phyloP scores from a whole-genome alignment of 345 rosid species.

The Microthlaspi erraticum region DNA sequence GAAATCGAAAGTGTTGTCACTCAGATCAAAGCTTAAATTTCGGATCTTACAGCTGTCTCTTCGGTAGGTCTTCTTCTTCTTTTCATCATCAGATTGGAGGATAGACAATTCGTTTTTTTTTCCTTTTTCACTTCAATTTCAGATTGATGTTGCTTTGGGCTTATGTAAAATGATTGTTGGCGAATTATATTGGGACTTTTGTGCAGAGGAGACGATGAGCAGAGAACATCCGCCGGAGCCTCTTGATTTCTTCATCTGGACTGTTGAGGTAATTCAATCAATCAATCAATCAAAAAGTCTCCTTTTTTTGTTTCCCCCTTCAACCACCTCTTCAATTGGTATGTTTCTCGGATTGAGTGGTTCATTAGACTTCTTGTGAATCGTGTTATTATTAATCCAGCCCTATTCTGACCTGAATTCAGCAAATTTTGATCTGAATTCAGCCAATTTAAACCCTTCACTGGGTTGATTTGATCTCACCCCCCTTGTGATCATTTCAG shows the following conservation, averaged over 20 bases:
- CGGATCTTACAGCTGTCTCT: slow-evolving; percentile 57
- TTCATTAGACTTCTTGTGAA: slow-evolving; percentile 12
- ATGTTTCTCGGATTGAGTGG: neutral
- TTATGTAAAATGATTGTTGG: slow-evolving; percentile 26
- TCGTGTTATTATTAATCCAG: neutral
- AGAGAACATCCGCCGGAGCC: slow-evolving; percentile 89
- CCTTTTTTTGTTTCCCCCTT: neutral
- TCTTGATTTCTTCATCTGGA: slow-evolving; percentile 99
- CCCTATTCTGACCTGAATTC: neutral
- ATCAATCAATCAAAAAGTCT: neutral
- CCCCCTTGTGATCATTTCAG: slow-evolving; percentile 16
- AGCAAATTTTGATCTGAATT: neutral
- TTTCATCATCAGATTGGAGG: neutral
- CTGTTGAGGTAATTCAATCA: slow-evolving; percentile 71
- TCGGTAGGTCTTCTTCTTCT: slow-evolving; percentile 21
- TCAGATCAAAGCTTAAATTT: slow-evolving; percentile 35
- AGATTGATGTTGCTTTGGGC: neutral
- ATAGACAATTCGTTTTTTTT: neutral
- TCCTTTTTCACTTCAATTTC: slow-evolving; percentile 13
- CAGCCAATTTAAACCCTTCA: neutral
- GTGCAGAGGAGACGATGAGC: slow-evolving; percentile 58
- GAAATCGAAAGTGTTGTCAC: slow-evolving; percentile 20
- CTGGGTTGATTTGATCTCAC: slow-evolving; percentile 14
- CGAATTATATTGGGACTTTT: slow-evolving; percentile 36
- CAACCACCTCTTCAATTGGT: neutral